A percentile compares a stretch with the other conserved stretches of the same genome.
phyloP scores from a whole-genome alignment of 352 stramenopile species.

The Vaucheria bursata region DNA sequence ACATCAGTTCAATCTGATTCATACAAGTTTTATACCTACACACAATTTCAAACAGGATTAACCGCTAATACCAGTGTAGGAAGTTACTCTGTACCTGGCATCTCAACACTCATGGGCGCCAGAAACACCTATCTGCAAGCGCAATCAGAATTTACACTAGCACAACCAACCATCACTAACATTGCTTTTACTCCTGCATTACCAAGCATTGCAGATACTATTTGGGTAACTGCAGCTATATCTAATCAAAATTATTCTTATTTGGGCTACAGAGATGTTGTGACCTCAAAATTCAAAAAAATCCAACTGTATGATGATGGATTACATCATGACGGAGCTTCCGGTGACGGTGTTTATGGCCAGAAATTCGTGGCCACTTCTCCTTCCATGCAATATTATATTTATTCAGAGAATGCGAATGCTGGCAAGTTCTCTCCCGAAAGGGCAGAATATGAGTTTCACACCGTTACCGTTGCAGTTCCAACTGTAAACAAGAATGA shows the following conservation, averaged over 20 bases:
- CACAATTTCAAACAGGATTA: background rate
- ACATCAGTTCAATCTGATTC: background rate
- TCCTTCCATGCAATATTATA: background rate
- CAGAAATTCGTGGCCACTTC: background rate
- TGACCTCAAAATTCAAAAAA: background rate
- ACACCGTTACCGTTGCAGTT: background rate
- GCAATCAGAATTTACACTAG: background rate
- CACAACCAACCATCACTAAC: background rate
- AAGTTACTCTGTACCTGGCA: background rate
- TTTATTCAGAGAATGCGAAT: background rate
- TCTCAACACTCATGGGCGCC: background rate
- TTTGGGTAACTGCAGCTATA: background rate
- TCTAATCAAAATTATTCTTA: background rate
- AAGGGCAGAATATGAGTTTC: background rate
- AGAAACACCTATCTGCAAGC: background rate
- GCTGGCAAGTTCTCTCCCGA: background rate
- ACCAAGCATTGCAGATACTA: background rate
- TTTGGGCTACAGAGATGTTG: background rate
- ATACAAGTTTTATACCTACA: background rate
- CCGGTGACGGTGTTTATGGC: background rate
- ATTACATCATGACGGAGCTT: too few species aligned
- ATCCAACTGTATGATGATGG: background rate
- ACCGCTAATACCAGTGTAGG: background rate
- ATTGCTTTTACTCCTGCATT: background rate
- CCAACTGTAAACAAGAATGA: background rate